A percentile compares a stretch with the other conserved stretches of the same genome.
Conservation (phyloP, 495 filamentous ascomycete genomes). For the Cercophora scortea region DNA sequence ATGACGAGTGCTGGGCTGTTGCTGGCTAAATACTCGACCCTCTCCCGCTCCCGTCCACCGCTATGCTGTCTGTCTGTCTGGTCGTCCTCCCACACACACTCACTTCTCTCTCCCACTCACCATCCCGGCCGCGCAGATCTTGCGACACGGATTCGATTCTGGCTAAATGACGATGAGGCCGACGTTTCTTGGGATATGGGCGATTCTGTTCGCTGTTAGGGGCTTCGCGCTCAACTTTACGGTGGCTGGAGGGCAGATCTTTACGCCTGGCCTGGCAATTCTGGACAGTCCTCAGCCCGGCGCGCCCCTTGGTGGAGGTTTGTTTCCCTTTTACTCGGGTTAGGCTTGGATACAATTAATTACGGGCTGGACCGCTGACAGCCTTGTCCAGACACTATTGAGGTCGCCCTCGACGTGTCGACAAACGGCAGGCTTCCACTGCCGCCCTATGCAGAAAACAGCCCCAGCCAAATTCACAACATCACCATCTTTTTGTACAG, state of each 20-base stretch:
- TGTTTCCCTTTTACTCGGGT: slow-evolving; percentile 10
- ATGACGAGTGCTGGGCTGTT: background rate
- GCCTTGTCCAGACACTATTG: slow-evolving; percentile 39
- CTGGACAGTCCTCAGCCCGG: slow-evolving; percentile 58
- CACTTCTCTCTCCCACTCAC: background rate
- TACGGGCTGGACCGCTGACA: background rate
- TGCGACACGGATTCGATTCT: slow-evolving; percentile 6
- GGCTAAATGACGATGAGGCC: slow-evolving; percentile 5
- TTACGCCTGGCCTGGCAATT: slow-evolving; percentile 56
- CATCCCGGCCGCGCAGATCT: slow-evolving; percentile 16
- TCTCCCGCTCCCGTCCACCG: background rate
- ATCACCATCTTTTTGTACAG: slow-evolving; percentile 62
- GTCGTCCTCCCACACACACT: slow-evolving; percentile 2
- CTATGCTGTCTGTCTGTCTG: background rate
- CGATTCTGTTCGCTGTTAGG: slow-evolving; percentile 13
- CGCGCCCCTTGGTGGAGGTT: slow-evolving; percentile 58
- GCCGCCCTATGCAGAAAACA: slow-evolving; percentile 44
- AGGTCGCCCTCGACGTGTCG: slow-evolving; percentile 59
- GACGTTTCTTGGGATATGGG: slow-evolving; percentile 2
- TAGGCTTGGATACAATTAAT: background rate
- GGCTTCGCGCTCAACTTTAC: slow-evolving; percentile 35
- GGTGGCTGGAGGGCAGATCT: slow-evolving; percentile 52
- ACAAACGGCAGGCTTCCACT: slow-evolving; percentile 53
- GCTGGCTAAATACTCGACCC: slow-evolving; percentile 17
- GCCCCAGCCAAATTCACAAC: slow-evolving; percentile 47